Conservation (phyloP, 345 rosid species). For the Erucastrum elatum region DNA sequence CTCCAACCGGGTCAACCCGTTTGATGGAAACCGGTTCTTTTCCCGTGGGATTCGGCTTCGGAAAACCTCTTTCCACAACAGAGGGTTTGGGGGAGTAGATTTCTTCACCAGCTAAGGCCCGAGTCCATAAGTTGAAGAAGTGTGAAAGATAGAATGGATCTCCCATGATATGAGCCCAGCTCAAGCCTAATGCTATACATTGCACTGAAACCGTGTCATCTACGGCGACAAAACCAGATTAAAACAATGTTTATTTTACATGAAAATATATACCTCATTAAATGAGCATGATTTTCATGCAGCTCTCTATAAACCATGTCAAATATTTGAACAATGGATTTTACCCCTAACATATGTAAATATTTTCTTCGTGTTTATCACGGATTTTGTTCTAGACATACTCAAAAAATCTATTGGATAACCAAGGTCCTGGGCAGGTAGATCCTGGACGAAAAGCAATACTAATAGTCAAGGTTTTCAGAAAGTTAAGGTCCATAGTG, state of each 20-base stretch:
- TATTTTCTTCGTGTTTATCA: too few relatives aligned
- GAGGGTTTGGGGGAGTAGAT: conserved; percentile 5
- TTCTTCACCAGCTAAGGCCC: conserved; percentile 9
- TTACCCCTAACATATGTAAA: too few relatives aligned
- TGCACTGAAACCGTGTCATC: conserved; percentile 63
- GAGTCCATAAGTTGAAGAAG: conserved; percentile 45
- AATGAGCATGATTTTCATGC: too few relatives aligned
- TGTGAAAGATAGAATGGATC: conserved; percentile 48
- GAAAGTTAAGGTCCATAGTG: too few relatives aligned
- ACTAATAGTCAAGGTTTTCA: too few relatives aligned
- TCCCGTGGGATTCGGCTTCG: neutral
- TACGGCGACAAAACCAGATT: conserved; percentile 21
- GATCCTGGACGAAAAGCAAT: too few relatives aligned
- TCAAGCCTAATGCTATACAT: conserved; percentile 61
- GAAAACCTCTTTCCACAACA: neutral
- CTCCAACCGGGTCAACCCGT: conserved; percentile 65
- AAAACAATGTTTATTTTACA: neutral
- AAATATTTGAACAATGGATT: too few relatives aligned
- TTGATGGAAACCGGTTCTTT: conserved; percentile 47
- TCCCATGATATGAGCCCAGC: conserved; percentile 72
- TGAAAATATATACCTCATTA: too few relatives aligned
- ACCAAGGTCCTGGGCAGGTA: too few relatives aligned
- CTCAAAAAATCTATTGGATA: too few relatives aligned
- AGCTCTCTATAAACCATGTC: too few relatives aligned
- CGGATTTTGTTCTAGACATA: too few relatives aligned